phyloP scores from a whole-genome alignment of 2,329 filamentous ascomycete genomes.

The Colletotrichum sp. region DNA sequence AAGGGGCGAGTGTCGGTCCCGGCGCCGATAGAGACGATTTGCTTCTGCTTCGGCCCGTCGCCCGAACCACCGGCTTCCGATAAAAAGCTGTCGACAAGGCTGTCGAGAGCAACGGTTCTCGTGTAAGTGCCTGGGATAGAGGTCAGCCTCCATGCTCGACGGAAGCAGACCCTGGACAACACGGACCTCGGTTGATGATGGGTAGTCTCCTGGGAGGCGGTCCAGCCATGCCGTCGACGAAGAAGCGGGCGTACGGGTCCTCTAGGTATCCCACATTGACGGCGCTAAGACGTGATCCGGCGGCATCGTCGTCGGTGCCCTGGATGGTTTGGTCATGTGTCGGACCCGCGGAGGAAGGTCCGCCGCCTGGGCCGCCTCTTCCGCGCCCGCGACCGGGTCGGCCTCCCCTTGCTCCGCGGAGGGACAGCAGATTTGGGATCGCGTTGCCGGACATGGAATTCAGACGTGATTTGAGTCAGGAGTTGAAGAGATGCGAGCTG shows the following conservation, averaged over 20 bases:
- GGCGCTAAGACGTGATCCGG: slow-evolving; percentile 86
- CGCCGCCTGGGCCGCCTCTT: slow-evolving; percentile 30
- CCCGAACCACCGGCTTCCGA: slow-evolving; percentile 32
- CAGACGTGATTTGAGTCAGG: neutral
- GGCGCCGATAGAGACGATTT: slow-evolving; percentile 91
- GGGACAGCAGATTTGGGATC: slow-evolving; percentile 79
- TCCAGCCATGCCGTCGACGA: slow-evolving; percentile 59
- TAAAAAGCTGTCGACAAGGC: slow-evolving; percentile 76
- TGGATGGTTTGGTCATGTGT: slow-evolving; percentile 79
- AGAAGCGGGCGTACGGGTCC: slow-evolving; percentile 77
- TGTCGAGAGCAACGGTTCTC: slow-evolving; percentile 83
- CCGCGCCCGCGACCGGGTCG: slow-evolving; percentile 38
- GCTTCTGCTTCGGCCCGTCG: slow-evolving; percentile 48
- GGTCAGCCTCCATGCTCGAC: slow-evolving; percentile 20
- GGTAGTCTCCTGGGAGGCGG: slow-evolving; percentile 72
- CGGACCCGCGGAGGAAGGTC: slow-evolving; percentile 30
- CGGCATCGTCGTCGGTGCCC: slow-evolving; percentile 90
- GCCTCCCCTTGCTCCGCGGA: slow-evolving; percentile 50
- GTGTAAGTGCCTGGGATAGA: slow-evolving; percentile 80
- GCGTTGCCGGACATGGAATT: slow-evolving; percentile 68
- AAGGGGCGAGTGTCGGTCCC: slow-evolving; percentile 93
- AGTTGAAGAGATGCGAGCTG: neutral
- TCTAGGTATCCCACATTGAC: slow-evolving; percentile 84
- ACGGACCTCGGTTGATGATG: slow-evolving; percentile 89
- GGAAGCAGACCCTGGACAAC: slow-evolving; percentile 14